Evolutionary conservation across 2,329 filamentous ascomycete genomes (phyloP).

Genomic region (Colletotrichum sp.): DNA sequence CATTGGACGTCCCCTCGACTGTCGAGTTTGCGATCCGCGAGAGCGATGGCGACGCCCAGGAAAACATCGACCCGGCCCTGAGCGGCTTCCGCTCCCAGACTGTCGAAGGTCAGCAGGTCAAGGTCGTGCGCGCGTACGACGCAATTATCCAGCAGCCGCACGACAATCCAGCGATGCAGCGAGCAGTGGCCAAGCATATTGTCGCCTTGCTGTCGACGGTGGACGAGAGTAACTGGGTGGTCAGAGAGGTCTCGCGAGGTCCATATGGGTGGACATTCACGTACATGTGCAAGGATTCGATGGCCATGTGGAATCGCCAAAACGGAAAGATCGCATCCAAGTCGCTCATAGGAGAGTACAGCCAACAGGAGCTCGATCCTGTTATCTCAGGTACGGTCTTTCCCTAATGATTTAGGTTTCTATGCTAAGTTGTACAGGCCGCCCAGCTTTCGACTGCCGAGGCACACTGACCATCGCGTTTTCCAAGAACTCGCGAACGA

Average conservation of each 20-base stretch:
- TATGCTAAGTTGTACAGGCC: slow-evolving; percentile 37
- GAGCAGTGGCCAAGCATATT: slow-evolving; percentile 54
- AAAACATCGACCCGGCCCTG: slow-evolving; percentile 41
- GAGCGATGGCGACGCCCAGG: slow-evolving; percentile 37
- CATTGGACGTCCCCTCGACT: slow-evolving; percentile 50
- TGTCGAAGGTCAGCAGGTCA: slow-evolving; percentile 31
- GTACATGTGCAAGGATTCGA: slow-evolving; percentile 59
- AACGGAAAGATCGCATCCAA: slow-evolving; percentile 45
- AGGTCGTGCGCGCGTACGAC: slow-evolving; percentile 49
- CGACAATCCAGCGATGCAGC: slow-evolving; percentile 54
- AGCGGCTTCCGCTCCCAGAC: slow-evolving; percentile 29
- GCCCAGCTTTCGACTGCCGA: slow-evolving; percentile 65
- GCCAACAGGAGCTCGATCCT: slow-evolving; percentile 50
- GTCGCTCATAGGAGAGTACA: slow-evolving; percentile 53
- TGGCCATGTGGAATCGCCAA: slow-evolving; percentile 55
- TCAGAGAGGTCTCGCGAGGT: slow-evolving; percentile 48
- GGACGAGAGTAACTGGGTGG: slow-evolving; percentile 55
- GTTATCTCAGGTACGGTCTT: slow-evolving; percentile 45
- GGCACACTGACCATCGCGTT: slow-evolving; percentile 57
- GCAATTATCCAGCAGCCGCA: slow-evolving; percentile 53
- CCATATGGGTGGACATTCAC: slow-evolving; percentile 58
- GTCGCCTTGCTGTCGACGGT: slow-evolving; percentile 44
- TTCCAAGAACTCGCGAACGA: slow-evolving; percentile 47
- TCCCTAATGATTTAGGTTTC: neutral
- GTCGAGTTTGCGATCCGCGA: slow-evolving; percentile 47